These are phyloP conservation scores for Penicillium steckii DNA, from an alignment of 495 filamentous ascomycete genomes.

Conservation along the genomic window DNA sequence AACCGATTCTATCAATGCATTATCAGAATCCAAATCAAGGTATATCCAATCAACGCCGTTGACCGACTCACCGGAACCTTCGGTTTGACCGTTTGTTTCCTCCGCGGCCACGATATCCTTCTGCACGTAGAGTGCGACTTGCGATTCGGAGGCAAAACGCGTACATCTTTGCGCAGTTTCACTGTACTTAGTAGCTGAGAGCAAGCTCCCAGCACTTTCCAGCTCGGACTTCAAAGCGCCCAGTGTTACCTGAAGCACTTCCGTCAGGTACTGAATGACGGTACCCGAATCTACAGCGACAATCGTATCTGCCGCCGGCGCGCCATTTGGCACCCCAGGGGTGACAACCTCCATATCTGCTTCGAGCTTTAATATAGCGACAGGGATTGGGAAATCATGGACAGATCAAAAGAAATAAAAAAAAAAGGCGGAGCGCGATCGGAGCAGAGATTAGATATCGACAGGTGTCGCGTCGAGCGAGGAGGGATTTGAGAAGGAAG, in stretches of 20 bases:
- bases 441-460: conserved; percentile 20
- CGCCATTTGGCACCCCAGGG: conserved; percentile 47
- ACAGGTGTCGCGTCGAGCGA: conserved; percentile 20
- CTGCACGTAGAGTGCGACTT: conserved; percentile 84
- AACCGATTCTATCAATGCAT: conserved; percentile 20
- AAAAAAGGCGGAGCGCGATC: conserved; percentile 13
- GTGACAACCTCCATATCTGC: conserved; percentile 51
- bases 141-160: conserved; percentile 83
- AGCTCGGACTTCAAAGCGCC: conserved; percentile 81
- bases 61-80: conserved; percentile 40
- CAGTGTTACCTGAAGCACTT: conserved; percentile 78
- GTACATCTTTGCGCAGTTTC: conserved; percentile 86
- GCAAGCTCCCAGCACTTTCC: conserved; percentile 73
- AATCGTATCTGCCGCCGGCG: conserved; percentile 36
- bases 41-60: neutral
- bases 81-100: conserved; percentile 46
- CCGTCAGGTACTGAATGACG: conserved; percentile 76
- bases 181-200: conserved; percentile 64
- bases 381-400: conserved; percentile 30
- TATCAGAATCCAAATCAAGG: neutral
- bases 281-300: conserved; percentile 54
- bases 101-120: conserved; percentile 70
- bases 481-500: neutral
- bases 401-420: conserved; percentile 9
- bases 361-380: conserved; percentile 23